Base-by-base conservation (phyloP, 345 rosid species). In the Raphanus sativus region DNA sequence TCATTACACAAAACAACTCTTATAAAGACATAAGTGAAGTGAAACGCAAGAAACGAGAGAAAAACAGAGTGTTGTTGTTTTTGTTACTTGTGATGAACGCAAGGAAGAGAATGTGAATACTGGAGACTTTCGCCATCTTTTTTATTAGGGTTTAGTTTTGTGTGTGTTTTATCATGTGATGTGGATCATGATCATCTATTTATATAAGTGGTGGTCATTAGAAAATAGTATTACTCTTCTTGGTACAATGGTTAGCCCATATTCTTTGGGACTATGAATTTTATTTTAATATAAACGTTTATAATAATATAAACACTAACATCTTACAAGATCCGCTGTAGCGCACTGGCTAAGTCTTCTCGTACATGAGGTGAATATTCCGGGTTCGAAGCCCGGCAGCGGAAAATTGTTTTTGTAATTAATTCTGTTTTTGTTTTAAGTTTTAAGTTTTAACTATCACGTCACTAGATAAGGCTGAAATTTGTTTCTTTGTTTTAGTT, bases 71-170 rank as follows among this genome's bases (percentile, higher is more conserved):
- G 52, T 15, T 62, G 36, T 10, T 71, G 3, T 42, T 21, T 26
- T 71, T 30, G 6, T 25, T 60, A 61, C 67, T 38, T 71, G 75
- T 28, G 67, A 71, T 71, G 21, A 71, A 61, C 4, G 50, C 45
- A 58, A 61, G 29, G 45, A 61, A 28, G 60, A 71, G 67, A 42
- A 71, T 16, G 67, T 6, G 38, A 40, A 40, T 9, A 50, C 21
- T 5, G 7, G 55, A 50, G 55, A 50, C 3, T 1, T 50, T 60
- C 4, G 60, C 30, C 75, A 71, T 71, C 0, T 60, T 13, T 30
- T 4, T 25, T 5, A 4, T 15, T 61, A 16, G 17, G 21, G 26
- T 25, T 50, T n/a, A 2, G 55, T 25, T 5, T 4, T 15, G 16
- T 62, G 5, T 24, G 15, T 69, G 38, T 8, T 36, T 21, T 21